Evolutionary conservation across 441 rosid genomes (phyloP).

Genomic region (Pelargonium cotyledonis): DNA sequence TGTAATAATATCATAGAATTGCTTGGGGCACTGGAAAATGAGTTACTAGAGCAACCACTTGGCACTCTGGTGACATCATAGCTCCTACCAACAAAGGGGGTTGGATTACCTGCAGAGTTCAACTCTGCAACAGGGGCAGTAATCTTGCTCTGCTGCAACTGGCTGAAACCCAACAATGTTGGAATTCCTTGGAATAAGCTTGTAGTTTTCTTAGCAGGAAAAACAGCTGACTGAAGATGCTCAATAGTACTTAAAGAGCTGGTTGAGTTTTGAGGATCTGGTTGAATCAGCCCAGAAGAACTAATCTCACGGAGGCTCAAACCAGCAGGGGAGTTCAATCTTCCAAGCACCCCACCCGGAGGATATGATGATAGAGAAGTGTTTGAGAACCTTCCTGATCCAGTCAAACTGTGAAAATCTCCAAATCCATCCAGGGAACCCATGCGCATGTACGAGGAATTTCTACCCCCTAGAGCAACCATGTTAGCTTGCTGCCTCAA

Average conservation of each 20-base stretch:
- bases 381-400: constrained; percentile 42
- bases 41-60: constrained; percentile 23
- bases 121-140: constrained; percentile 32
- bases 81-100: constrained; percentile 34
- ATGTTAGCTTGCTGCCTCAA: constrained; percentile 63
- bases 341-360: constrained; percentile 56
- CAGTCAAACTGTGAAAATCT: constrained; percentile 47
- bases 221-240: constrained; percentile 35
- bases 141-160: constrained; percentile 37
- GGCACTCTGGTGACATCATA: constrained; percentile 33
- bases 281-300: constrained; percentile 42
- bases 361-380: constrained; percentile 44
- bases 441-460: constrained; percentile 51
- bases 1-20: constrained; percentile 29
- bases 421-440: constrained; percentile 46
- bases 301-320: constrained; percentile 57
- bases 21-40: constrained; percentile 33
- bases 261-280: constrained; percentile 38
- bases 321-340: constrained; percentile 52
- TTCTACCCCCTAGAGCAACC: constrained; percentile 60
- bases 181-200: constrained; percentile 67
- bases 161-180: constrained; percentile 44
- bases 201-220: constrained; percentile 34
- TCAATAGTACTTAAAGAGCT: constrained; percentile 34
- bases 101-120: constrained; percentile 21